Evolutionary conservation across 228 moss, liverwort and hornwort species (phyloP).

Genomic region (Sphagnum fallax): DNA sequence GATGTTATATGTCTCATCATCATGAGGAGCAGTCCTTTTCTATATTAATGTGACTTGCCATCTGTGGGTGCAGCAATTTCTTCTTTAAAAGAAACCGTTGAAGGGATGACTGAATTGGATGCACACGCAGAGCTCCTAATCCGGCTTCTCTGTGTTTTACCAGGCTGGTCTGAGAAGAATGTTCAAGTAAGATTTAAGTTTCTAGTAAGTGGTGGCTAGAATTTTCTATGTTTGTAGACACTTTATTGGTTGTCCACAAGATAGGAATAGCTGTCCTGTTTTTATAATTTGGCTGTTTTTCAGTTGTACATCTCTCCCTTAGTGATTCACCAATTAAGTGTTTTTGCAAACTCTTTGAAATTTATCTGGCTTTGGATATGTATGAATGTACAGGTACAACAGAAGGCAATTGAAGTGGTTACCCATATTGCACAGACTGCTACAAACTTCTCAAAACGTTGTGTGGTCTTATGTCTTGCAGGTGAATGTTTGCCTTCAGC

Average conservation of each 20-base stretch:
- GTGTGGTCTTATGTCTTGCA: constrained; percentile 76
- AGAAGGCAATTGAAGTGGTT: constrained; percentile 84
- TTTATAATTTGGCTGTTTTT: too few relatives aligned
- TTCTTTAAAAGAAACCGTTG: constrained; percentile 62
- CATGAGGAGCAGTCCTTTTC: too few relatives aligned
- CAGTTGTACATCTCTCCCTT: too few relatives aligned
- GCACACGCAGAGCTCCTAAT: constrained; percentile 67
- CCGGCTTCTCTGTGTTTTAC: constrained; percentile 74
- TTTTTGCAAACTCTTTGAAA: too few relatives aligned
- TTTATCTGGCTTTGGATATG: too few relatives aligned
- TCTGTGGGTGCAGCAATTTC: constrained; percentile 43
- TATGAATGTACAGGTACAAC: constrained; percentile 57
- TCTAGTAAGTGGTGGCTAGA: background rate
- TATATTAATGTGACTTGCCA: too few relatives aligned
- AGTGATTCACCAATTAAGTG: too few relatives aligned
- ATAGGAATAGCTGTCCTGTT: too few relatives aligned
- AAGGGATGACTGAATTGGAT: constrained; percentile 58
- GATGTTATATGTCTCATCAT: too few relatives aligned
- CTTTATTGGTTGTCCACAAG: too few relatives aligned
- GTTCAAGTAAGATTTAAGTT: constrained; percentile 45
- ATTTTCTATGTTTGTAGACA: too few relatives aligned
- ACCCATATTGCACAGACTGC: constrained; percentile 67
- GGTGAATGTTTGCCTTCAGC: constrained; percentile 14
- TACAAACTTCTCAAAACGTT: constrained; percentile 80
- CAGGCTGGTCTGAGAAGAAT: constrained; percentile 99